Percentiles rank a stretch among this genome's conserved stretches.
phyloP scores from a whole-genome alignment of 257 asterid genomes.

The Nicotiana attenuata region DNA sequence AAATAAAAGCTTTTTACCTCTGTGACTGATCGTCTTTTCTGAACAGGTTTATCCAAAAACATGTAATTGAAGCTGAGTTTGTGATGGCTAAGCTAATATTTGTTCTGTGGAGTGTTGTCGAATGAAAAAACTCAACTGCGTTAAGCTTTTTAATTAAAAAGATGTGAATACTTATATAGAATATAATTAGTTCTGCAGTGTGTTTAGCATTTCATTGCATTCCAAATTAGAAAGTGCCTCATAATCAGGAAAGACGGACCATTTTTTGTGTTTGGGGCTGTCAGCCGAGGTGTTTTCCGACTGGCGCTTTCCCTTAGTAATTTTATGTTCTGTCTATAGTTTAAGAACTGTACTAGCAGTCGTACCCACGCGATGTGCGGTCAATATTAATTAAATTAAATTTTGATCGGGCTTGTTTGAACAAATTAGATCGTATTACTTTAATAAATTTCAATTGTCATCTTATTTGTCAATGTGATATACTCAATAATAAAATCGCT shows the following conservation, averaged over 20 bases:
- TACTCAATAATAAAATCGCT: too few species aligned
- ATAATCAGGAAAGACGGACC: not conserved
- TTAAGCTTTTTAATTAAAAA: not conserved
- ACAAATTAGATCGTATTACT: too few species aligned
- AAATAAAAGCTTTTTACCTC: not conserved
- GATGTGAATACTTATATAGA: not conserved
- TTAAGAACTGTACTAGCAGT: not conserved
- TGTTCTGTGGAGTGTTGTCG: not conserved
- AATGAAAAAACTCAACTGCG: conserved; percentile 2
- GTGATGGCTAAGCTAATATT: not conserved
- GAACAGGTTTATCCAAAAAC: not conserved
- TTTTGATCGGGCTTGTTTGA: too few species aligned
- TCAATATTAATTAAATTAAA: too few species aligned
- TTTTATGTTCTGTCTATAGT: not conserved
- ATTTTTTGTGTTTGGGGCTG: not conserved
- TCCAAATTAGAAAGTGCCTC: not conserved
- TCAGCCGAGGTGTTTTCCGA: not conserved
- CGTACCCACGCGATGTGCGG: too few species aligned
- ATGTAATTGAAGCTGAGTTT: not conserved
- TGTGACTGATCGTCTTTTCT: not conserved
- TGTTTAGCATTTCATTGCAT: not conserved
- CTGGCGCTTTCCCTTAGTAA: not conserved
- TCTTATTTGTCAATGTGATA: too few species aligned
- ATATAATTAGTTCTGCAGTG: not conserved
- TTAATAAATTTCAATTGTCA: too few species aligned